Conservation (phyloP, 2,329 filamentous ascomycete species). For the Cadophora sp. region DNA sequence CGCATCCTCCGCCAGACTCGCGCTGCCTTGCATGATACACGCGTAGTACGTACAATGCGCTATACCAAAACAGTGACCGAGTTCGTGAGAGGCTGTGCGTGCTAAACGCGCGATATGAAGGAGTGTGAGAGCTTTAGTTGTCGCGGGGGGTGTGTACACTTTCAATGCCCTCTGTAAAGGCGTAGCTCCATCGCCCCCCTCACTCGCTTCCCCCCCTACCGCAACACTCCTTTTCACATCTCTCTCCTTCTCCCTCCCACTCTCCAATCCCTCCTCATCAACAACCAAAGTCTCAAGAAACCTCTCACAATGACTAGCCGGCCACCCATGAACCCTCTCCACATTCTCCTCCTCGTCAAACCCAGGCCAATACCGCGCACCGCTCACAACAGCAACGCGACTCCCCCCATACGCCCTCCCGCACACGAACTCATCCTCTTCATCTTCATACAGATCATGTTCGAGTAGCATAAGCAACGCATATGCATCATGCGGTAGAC, state of each 20-base stretch:
- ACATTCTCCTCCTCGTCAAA: conserved; percentile 50
- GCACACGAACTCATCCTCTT: conserved; percentile 71
- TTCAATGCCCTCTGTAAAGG: conserved; percentile 48
- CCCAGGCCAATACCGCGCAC: conserved; percentile 64
- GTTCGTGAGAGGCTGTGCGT: conserved; percentile 67
- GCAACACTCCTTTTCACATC: not conserved
- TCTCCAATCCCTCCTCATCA: conserved; percentile 21
- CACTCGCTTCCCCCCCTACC: not conserved
- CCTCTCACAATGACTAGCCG: conserved; percentile 63
- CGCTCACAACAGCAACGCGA: conserved; percentile 66
- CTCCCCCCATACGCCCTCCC: conserved; percentile 70
- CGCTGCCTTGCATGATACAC: conserved; percentile 68
- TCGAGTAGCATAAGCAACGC: conserved; percentile 40
- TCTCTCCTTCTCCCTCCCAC: conserved; percentile 2
- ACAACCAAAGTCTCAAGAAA: conserved; percentile 56
- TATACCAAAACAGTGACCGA: conserved; percentile 72
- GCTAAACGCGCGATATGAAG: conserved; percentile 56
- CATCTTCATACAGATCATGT: conserved; percentile 43
- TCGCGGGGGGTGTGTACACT: conserved; percentile 33
- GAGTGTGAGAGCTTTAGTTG: conserved; percentile 31
- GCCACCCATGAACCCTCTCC: conserved; percentile 63
- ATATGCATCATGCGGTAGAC: conserved; percentile 40
- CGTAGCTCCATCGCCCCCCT: conserved; percentile 7
- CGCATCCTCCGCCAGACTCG: conserved; percentile 62
- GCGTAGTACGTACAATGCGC: conserved; percentile 71